A percentile compares a stretch with the other conserved stretches of the same genome.
Evolutionary conservation across 257 asterid genomes (phyloP).

Genomic region (Salvia splendens): DNA sequence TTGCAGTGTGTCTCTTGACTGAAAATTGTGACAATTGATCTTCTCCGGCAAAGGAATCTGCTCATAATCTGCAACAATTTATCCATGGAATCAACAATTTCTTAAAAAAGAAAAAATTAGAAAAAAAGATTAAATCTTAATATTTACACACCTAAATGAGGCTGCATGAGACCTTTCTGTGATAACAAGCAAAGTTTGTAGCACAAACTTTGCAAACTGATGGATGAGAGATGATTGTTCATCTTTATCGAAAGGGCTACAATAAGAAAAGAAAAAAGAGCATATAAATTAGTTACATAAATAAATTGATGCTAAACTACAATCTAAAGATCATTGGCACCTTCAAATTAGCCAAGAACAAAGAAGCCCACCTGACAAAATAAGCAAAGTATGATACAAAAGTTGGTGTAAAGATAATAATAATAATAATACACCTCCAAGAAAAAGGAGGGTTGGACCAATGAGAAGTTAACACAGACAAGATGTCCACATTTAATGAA

Average conservation of each 20-base stretch:
- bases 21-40: no score
- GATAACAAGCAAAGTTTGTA: conserved; percentile 15
- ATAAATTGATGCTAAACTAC: neutral
- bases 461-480: conserved; percentile 27
- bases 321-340: neutral
- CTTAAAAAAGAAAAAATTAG: neutral
- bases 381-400: neutral
- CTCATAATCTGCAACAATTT: no score
- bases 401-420: conserved; percentile 9
- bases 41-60: no score
- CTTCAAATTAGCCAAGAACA: neutral
- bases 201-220: conserved; percentile 1
- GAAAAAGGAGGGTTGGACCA: conserved; percentile 32
- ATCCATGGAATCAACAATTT: no score
- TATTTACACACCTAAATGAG: neutral
- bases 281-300: no score
- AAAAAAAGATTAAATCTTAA: neutral
- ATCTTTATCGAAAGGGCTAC: conserved; percentile 3
- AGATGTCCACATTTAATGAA: conserved; percentile 30
- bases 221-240: conserved; percentile 22
- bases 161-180: neutral
- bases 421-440: conserved; percentile 20
- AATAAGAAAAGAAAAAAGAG: neutral
- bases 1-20: no score
- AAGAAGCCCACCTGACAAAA: neutral